Percentiles rank a stretch among this genome's conserved stretches.
phyloP scores from a whole-genome alignment of 129 eudicot species.

The Flaveria bidentis region DNA sequence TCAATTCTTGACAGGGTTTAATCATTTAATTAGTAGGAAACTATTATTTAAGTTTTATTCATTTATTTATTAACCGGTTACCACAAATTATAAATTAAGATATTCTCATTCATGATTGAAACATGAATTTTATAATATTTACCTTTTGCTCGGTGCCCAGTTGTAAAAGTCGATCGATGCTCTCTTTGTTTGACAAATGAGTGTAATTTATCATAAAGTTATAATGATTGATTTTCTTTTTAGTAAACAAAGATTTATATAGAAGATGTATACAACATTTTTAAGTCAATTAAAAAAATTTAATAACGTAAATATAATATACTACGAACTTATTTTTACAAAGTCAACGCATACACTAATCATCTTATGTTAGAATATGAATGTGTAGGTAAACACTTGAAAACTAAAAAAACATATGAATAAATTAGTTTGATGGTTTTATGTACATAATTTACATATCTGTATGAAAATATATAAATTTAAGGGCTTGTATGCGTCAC shows the following conservation, averaged over 20 bases:
- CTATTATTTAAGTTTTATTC: neutral
- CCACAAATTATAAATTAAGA: neutral
- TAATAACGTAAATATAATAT: too few relatives aligned
- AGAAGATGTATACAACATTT: neutral
- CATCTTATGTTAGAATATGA: too few relatives aligned
- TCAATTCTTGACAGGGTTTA: too few relatives aligned
- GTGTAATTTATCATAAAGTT: constrained; percentile 9
- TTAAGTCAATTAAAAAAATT: neutral
- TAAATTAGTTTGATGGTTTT: too few relatives aligned
- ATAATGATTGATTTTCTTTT: neutral
- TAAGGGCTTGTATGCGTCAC: too few relatives aligned
- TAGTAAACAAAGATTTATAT: neutral
- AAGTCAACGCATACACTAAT: too few relatives aligned
- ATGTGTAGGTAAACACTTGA: too few relatives aligned
- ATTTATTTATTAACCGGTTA: neutral
- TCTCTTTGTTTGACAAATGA: constrained; percentile 25
- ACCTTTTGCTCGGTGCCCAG: constrained; percentile 21
- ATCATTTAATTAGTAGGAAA: neutral
- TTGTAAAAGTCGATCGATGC: constrained; percentile 27
- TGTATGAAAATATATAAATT: too few relatives aligned
- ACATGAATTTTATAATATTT: neutral
- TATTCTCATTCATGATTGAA: constrained; percentile 29
- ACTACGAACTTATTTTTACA: too few relatives aligned
- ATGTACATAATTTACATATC: too few relatives aligned
- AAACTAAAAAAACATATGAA: too few relatives aligned